phyloP scores from a whole-genome alignment of 805 yeast species.

The Wickerhamomyces canadensis region DNA sequence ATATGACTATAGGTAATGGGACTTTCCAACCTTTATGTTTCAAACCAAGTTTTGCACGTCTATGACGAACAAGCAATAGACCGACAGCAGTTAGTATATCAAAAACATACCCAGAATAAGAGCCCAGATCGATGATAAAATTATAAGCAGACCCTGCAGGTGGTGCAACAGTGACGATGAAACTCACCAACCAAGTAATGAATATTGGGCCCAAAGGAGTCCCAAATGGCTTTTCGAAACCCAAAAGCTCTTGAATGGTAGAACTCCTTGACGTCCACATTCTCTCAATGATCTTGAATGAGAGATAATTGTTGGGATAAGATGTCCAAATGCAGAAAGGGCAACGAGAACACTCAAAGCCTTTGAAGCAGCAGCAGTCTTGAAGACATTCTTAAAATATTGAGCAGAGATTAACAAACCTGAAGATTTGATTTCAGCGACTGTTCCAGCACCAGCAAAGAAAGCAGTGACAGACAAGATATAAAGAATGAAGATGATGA shows the following conservation, averaged over 20 bases:
- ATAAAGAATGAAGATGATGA: slow-evolving; percentile 28
- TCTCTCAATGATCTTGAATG: slow-evolving; percentile 46
- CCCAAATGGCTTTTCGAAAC: slow-evolving; percentile 38
- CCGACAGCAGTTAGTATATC: slow-evolving; percentile 58
- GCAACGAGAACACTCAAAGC: slow-evolving; percentile 45
- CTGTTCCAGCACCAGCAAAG: slow-evolving; percentile 27
- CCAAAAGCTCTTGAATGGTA: slow-evolving; percentile 40
- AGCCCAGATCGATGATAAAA: slow-evolving; percentile 61
- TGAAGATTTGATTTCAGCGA: slow-evolving; percentile 25
- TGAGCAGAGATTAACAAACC: slow-evolving; percentile 27
- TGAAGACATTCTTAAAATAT: slow-evolving; percentile 29
- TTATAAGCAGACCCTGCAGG: slow-evolving; percentile 87
- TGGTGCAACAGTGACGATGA: slow-evolving; percentile 64
- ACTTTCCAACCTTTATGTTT: slow-evolving; percentile 63
- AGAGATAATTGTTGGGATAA: slow-evolving; percentile 41
- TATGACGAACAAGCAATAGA: slow-evolving; percentile 48
- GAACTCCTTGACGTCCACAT: slow-evolving; percentile 45
- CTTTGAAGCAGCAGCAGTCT: slow-evolving; percentile 33
- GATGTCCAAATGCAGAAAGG: slow-evolving; percentile 43
- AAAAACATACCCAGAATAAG: slow-evolving; percentile 72
- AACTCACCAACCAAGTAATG: slow-evolving; percentile 67
- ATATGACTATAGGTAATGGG: slow-evolving; percentile 48
- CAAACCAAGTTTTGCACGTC: slow-evolving; percentile 38
- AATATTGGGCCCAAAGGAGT: slow-evolving; percentile 56
- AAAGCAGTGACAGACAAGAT: slow-evolving; percentile 30